Evolutionary conservation across 2,329 filamentous ascomycete species (phyloP).

Genomic region (Phymatotrichopsis omnivora): DNA sequence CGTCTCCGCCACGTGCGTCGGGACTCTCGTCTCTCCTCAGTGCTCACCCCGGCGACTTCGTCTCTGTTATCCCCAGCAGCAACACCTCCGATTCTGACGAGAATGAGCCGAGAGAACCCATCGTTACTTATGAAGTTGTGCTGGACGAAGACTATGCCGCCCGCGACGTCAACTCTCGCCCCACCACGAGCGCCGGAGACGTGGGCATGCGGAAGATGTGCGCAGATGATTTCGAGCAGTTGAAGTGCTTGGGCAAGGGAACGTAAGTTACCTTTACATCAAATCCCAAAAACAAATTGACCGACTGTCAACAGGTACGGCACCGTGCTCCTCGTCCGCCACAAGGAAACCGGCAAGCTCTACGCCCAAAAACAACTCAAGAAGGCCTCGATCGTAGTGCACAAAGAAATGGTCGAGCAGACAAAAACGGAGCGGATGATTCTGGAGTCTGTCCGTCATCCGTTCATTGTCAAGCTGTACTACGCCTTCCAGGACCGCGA

Average conservation of each 20-base stretch:
- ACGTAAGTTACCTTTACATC: constrained; percentile 44
- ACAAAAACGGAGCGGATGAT: constrained; percentile 95
- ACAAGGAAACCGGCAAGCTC: constrained; percentile 72
- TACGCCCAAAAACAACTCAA: constrained; percentile 99
- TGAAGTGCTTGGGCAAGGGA: constrained; percentile 90
- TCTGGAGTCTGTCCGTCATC: constrained; percentile 86
- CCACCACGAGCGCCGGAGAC: constrained; percentile 11
- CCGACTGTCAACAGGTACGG: constrained; percentile 45
- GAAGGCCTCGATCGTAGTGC: constrained; percentile 88
- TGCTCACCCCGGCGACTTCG: constrained; percentile 22
- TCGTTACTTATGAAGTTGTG: constrained; percentile 26
- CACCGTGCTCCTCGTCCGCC: constrained; percentile 87
- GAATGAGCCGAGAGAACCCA: background rate
- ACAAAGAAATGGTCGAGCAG: constrained; percentile 92
- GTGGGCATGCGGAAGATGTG: constrained; percentile 66
- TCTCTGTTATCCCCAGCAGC: constrained; percentile 10
- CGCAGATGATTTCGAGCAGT: constrained; percentile 75
- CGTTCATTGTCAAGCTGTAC: constrained; percentile 95
- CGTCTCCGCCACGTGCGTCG: constrained; percentile 19
- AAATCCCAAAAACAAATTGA: background rate
- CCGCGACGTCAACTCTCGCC: constrained; percentile 19
- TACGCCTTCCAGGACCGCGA: constrained; percentile 98
- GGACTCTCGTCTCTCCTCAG: constrained; percentile 18
- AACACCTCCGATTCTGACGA: constrained; percentile 21
- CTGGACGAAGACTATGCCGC: constrained; percentile 28